Base-by-base conservation (phyloP, 306 rosid genomes). In the Medicago lupulina region DNA sequence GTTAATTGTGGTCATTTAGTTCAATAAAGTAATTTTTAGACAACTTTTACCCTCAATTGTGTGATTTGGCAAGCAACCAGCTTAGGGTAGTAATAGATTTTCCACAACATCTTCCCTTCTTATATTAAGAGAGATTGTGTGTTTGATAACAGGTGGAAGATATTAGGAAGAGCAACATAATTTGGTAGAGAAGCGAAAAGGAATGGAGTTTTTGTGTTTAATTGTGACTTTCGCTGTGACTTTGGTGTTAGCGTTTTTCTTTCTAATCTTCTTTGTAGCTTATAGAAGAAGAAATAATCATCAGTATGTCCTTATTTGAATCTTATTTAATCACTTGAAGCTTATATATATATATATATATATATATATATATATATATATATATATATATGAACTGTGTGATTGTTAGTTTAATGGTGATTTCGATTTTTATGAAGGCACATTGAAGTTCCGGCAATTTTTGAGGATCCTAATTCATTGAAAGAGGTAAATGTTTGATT, bases 401-500 rank as follows among this genome's bases (percentile, higher is more conserved):
- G 14, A 23, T 49, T 81, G 54, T 65, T 55, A 5, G 38, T 73
- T 58, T 84, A 44, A 55, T 79, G 58, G 70, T 15, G 3, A 51
- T 50, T 12, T 68, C 13, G 3, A 40, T 50, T 67, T 82, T 43
- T 67, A 0, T 23, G 49, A 89, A 92, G 98, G 83, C 97, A 92
- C 69, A 90, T 95, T 75, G 98, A 89, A 73, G 88, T 85, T 78
- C 93, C 89, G 0, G 93, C 93, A 61, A 85, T 89, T 68, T 95
- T 92, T 59, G 92, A 90, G 87, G 98, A 88, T 85, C 93, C 97
- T 7, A 86, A 70, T 74, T 86, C 97, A 47, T 85, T 78, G 86
- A 92, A 88, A 49, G 91, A 87, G 98, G 97, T 88, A 23, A 67
- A 18, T 34, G 38, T 5, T 34, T 34, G 38, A 4, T 43, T 2